Percentiles rank a stretch among this genome's conserved stretches.
phyloP scores from a whole-genome alignment of 352 stramenopile genomes.

The Globisporangium irregulare region DNA sequence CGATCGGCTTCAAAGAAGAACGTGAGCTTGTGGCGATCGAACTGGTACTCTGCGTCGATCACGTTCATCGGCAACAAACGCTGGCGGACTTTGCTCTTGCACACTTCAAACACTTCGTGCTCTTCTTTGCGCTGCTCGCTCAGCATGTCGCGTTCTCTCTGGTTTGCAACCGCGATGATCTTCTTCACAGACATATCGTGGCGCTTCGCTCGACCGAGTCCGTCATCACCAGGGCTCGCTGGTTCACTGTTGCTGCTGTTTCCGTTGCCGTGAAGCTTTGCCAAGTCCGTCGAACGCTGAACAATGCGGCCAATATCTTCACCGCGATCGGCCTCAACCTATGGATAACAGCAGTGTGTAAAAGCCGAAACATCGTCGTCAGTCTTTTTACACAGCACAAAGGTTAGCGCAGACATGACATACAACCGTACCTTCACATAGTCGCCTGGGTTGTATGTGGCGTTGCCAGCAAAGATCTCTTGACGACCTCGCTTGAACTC shows the following conservation, averaged over 20 bases:
- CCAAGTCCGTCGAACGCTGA: slow-evolving; percentile 78
- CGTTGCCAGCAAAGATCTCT: slow-evolving; percentile 88
- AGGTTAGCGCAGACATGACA: not conserved
- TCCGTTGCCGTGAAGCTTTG: slow-evolving; percentile 52
- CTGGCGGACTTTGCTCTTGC: slow-evolving; percentile 94
- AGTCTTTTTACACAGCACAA: not conserved
- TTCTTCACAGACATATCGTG: slow-evolving; percentile 84
- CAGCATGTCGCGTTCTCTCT: slow-evolving; percentile 91
- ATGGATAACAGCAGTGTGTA: not conserved
- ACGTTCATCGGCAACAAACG: slow-evolving; percentile 95
- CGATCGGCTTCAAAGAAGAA: slow-evolving; percentile 98
- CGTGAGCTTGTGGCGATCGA: slow-evolving; percentile 97
- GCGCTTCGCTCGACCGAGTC: slow-evolving; percentile 50
- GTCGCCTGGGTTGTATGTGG: slow-evolving; percentile 88
- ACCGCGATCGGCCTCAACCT: slow-evolving; percentile 97
- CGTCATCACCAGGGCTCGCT: slow-evolving; percentile 31
- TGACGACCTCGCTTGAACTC: slow-evolving; percentile 94
- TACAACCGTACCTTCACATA: slow-evolving; percentile 85
- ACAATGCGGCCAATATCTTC: slow-evolving; percentile 96
- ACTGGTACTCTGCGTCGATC: slow-evolving; percentile 98
- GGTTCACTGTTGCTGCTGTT: slow-evolving; percentile 26
- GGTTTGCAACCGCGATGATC: slow-evolving; percentile 91
- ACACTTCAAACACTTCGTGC: slow-evolving; percentile 95
- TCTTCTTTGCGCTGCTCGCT: slow-evolving; percentile 93
- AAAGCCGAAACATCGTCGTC: not conserved